phyloP scores from a whole-genome alignment of 2,329 filamentous ascomycete genomes.

The Alternaria tenuissima region DNA sequence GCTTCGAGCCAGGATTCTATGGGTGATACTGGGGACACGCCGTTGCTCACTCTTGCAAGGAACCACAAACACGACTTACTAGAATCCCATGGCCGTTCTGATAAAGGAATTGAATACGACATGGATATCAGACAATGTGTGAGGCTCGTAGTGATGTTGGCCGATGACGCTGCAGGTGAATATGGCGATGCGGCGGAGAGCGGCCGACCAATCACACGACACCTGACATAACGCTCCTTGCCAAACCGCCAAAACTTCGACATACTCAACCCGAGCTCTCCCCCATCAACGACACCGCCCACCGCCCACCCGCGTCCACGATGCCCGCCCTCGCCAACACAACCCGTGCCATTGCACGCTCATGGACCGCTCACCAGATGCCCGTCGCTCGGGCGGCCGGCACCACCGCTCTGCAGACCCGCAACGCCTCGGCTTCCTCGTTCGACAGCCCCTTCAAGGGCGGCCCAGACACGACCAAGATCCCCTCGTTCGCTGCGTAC shows the following conservation, averaged over 20 bases:
- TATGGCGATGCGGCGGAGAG: slow-evolving; percentile 5
- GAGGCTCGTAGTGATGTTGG: background rate
- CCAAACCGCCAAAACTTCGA: slow-evolving; percentile 38
- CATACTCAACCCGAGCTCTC: slow-evolving; percentile 29
- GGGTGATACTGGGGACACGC: background rate
- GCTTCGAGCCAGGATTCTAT: background rate
- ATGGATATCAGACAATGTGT: background rate
- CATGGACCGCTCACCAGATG: slow-evolving; percentile 57
- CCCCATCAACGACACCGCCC: slow-evolving; percentile 32
- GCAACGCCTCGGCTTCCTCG: slow-evolving; percentile 54
- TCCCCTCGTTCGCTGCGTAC: slow-evolving; percentile 93
- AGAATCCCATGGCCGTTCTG: background rate
- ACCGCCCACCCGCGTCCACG: slow-evolving; percentile 46
- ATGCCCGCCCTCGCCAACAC: slow-evolving; percentile 61
- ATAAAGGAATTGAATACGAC: background rate
- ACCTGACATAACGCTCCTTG: slow-evolving; percentile 21
- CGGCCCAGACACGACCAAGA: slow-evolving; percentile 65
- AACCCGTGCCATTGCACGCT: slow-evolving; percentile 57
- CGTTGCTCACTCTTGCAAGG: background rate
- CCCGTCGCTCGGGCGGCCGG: slow-evolving; percentile 57
- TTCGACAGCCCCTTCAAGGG: slow-evolving; percentile 66
- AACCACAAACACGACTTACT: background rate
- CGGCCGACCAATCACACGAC: slow-evolving; percentile 12
- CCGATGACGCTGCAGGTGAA: slow-evolving; percentile 13
- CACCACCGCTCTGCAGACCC: slow-evolving; percentile 56